phyloP scores from a whole-genome alignment of 345 rosid genomes.

The Eutrema japonicum region DNA sequence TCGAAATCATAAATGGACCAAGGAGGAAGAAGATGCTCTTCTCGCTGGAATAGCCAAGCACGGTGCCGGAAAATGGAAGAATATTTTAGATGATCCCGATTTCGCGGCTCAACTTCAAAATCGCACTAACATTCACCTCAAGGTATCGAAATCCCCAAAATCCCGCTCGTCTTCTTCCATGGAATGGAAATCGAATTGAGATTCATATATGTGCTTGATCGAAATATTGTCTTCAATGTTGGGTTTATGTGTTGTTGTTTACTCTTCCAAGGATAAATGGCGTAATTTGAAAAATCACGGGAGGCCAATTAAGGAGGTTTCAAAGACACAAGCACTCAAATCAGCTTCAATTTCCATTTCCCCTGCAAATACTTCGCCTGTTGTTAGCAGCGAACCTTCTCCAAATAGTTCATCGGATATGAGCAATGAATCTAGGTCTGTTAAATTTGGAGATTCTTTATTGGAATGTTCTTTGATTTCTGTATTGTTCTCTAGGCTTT shows the following conservation, averaged over 20 bases:
- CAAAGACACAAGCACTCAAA: constrained; percentile 50
- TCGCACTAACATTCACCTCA: constrained; percentile 84
- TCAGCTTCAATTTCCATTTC: neutral
- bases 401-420: neutral
- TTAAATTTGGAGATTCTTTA: neutral
- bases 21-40: constrained; percentile 79
- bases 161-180: neutral
- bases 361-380: neutral
- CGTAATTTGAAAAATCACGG: constrained; percentile 54
- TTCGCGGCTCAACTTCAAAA: constrained; percentile 56
- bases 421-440: constrained; percentile 10
- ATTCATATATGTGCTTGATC: neutral
- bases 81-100: constrained; percentile 68
- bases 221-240: neutral
- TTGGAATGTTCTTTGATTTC: neutral
- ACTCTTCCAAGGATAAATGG: constrained; percentile 69
- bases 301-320: constrained; percentile 51
- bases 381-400: constrained; percentile 15
- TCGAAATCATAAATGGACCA: constrained; percentile 77
- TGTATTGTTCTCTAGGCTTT: neutral
- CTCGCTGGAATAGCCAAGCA: constrained; percentile 70
- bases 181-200: neutral
- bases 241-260: neutral
- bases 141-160: constrained; percentile 48
- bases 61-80: constrained; percentile 79